Evolutionary conservation across 2,329 filamentous ascomycete genomes (phyloP), one percentile per base, ranked within the genome.

Genomic region (Colletotrichum sojae): DNA sequence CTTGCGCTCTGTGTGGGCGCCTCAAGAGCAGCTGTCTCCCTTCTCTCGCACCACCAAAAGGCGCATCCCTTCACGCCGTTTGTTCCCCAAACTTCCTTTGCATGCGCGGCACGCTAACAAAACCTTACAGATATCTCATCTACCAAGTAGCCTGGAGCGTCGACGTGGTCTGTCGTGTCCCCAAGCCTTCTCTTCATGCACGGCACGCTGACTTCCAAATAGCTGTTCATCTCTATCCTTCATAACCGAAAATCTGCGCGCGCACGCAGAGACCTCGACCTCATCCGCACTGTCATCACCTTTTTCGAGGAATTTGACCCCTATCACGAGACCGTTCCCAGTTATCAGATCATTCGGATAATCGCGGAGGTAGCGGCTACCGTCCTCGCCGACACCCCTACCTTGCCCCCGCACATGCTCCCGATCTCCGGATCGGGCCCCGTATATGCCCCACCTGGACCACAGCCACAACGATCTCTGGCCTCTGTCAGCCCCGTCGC

Each of bases 291-390:
- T 9, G 55, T 69, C 12, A 57, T 69, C 22, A 45, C 55, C 49
- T 69, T 69, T 45, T 69, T 69, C 22, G 66, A 69, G 43, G 66
- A 66, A 40, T 69, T 58, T 31, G 66, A 69, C 4, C 66, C 66
- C 3, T 10, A 13, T 4, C 66, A 69, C 55, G 48, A 56, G 36
- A 25, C 43, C 12, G 62, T 66, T 9, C 12, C 60, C 10, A 56
- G 55, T 48, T 69, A 69, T 43, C 66, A 66, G 10, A 18, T 60
- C 55, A 61, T 69, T 43, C 54, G 39, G 18, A 43, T 66, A n/a
- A 66, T 69, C 10, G 63, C 63, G 18, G 54, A 57, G 2, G 66
- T 69, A 22, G 66, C 62, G 49, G 55, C 62, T 18, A 54, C 66
- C 48, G 66, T 69, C 9, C 66, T 69, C 12, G 66, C 66, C 16